Evolutionary conservation across 768 basidiomycete species (phyloP).

Genomic region (Hygrophoropsis aurantiaca): DNA sequence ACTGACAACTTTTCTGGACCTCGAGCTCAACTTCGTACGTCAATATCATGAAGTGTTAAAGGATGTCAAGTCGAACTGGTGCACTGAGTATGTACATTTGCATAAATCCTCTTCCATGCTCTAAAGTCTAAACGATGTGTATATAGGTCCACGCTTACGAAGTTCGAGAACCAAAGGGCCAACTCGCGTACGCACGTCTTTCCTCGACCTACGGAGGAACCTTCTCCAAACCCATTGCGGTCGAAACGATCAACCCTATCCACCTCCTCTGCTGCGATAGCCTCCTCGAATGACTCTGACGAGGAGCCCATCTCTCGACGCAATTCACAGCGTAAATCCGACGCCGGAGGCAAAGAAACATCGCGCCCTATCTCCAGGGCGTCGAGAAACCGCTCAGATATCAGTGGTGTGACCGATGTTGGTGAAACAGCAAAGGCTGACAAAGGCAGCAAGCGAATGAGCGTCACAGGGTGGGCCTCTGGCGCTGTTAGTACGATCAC

Average conservation of each 20-base stretch:
- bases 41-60: conserved; percentile 73
- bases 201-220: conserved; percentile 17
- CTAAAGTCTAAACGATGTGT: too few relatives aligned
- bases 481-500: conserved; percentile 63
- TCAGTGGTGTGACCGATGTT: conserved; percentile 40
- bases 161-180: conserved; percentile 21
- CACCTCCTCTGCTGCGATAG: conserved; percentile 6
- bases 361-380: conserved; percentile 60
- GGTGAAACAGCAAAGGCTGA: conserved; percentile 36
- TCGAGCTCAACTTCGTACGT: conserved; percentile 71
- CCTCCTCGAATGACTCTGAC: conserved; percentile 34
- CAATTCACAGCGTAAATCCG: conserved; percentile 40
- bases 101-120: background rate
- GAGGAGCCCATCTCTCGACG: conserved; percentile 26
- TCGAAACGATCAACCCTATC: conserved; percentile 32
- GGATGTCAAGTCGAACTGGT: conserved; percentile 70
- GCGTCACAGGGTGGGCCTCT: conserved; percentile 55
- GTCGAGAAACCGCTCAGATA: conserved; percentile 67
- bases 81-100: conserved; percentile 48
- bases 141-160: conserved; percentile 29
- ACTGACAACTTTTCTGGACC: conserved; percentile 67
- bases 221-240: conserved; percentile 31
- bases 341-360: conserved; percentile 36
- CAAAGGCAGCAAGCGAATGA: conserved; percentile 40
- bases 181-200: conserved; percentile 16